Evolutionary conservation across 306 rosid genomes (phyloP).

Genomic region (Abrus precatorius): DNA sequence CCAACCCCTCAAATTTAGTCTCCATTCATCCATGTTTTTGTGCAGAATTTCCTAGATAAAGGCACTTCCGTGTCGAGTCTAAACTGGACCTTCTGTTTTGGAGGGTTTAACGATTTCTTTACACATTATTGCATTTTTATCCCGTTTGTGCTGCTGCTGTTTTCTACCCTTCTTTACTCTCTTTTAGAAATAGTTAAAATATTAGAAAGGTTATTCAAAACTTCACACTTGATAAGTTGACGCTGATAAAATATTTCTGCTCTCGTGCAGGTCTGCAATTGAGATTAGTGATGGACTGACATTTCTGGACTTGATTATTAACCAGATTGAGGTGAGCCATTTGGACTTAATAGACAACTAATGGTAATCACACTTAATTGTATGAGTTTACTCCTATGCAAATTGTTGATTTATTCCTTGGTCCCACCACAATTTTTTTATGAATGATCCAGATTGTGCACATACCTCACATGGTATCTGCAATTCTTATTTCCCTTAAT

Average conservation of each 20-base stretch:
- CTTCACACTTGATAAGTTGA: slow-evolving; percentile 1
- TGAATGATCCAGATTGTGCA: slow-evolving; percentile 22
- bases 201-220: slow-evolving; percentile 25
- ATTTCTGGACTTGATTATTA: slow-evolving; percentile 64
- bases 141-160: background rate
- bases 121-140: background rate
- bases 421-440: background rate
- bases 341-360: background rate
- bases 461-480: background rate
- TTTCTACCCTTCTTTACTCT: background rate
- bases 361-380: slow-evolving; percentile 7
- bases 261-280: slow-evolving; percentile 60
- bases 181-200: background rate
- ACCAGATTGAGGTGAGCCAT: slow-evolving; percentile 71
- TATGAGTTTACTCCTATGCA: slow-evolving; percentile 4
- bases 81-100: too few species aligned
- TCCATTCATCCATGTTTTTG: background rate
- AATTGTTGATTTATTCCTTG: slow-evolving; percentile 18
- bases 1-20: slow-evolving; percentile 24
- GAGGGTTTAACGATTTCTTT: background rate
- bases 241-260: background rate
- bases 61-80: too few species aligned
- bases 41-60: too few species aligned
- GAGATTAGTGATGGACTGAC: slow-evolving; percentile 64
- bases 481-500: slow-evolving; percentile 2